Conservation (phyloP, 768 basidiomycete species). For the Calocybe indica region DNA sequence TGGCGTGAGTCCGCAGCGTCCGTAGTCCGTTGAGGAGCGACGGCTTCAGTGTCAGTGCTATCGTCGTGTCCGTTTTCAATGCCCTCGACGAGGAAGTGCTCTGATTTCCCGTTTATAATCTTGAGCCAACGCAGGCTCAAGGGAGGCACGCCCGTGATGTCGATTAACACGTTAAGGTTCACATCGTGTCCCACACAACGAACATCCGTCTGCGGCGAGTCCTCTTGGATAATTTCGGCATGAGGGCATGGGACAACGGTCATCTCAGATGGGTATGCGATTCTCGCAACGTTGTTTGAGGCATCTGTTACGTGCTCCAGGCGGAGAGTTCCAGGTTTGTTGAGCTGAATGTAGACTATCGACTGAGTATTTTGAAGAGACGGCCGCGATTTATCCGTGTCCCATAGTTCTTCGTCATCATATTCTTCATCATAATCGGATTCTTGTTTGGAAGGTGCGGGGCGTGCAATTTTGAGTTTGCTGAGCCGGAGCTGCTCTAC, state of each 20-base stretch:
- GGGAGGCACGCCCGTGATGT: slow-evolving; percentile 69
- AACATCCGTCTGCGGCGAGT: slow-evolving; percentile 32
- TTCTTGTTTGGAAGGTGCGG: slow-evolving; percentile 20
- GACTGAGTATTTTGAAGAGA: slow-evolving; percentile 70
- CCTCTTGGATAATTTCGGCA: slow-evolving; percentile 56
- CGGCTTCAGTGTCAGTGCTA: slow-evolving; percentile 27
- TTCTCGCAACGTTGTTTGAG: slow-evolving; percentile 65
- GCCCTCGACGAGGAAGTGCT: slow-evolving; percentile 78
- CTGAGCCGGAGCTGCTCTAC: slow-evolving; percentile 59
- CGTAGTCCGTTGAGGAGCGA: slow-evolving; percentile 5
- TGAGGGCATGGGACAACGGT: slow-evolving; percentile 79
- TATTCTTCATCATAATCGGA: slow-evolving; percentile 65
- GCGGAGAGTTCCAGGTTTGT: slow-evolving; percentile 68
- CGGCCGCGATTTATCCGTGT: slow-evolving; percentile 24
- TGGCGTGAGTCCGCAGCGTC: slow-evolving; percentile 5
- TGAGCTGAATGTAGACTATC: slow-evolving; percentile 64
- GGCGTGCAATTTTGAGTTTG: slow-evolving; percentile 37
- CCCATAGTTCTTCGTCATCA: slow-evolving; percentile 53
- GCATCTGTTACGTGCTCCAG: slow-evolving; percentile 71
- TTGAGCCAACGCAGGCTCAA: slow-evolving; percentile 75
- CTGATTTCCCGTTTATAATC: slow-evolving; percentile 57
- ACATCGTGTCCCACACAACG: slow-evolving; percentile 68
- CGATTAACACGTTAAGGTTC: slow-evolving; percentile 51
- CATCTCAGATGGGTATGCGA: slow-evolving; percentile 58
- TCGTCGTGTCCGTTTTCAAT: slow-evolving; percentile 44